Evolutionary conservation across 441 rosid genomes (phyloP), one percentile per base, ranked within the genome.

Genomic region (Jatropha podagrica): DNA sequence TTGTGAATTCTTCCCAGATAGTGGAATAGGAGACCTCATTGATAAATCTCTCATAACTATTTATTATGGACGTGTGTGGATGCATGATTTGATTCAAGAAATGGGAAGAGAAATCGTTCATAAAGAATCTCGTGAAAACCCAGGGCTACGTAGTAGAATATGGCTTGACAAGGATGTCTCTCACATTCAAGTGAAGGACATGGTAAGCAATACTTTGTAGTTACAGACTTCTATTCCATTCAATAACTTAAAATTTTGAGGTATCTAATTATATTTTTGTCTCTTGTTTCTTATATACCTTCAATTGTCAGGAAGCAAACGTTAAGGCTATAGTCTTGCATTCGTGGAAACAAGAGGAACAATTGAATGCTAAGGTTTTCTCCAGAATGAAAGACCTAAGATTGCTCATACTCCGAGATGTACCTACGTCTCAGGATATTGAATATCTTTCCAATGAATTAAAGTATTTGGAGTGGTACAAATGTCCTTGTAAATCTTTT

Each of bases 401-500:
- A 10, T 49, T 49, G 54, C 54, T 49, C 54, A 10, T 49, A 10
- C 54, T 49, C 12, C 54, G 13, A 3, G 13, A 49, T 10, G 11
- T 49, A 13, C 54, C 14, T 4, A 3, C 13, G 15, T 7, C 54
- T 12, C 54, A 49, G 54, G 15, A 49, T 4, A 49, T 49, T 49
- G 54, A 49, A 10, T 49, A 49, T 49, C 54, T 49, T 12, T 49
- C 54, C 0, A 48, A 71, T 37, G 79, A 79, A 23, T 69, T 84
- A 8, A 52, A 74, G 46, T 49, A 75, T 52, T 76, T 82, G 0
- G 52, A n/a, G 8, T 82, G 80, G 82, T 26, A 74, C 10, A 58
- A 62, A 42, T 83, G 60, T 48, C 72, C 74, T 69, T 48, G 76
- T 44, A 77, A 61, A 46, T 82, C 77, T 13, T 14, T 79, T 42